Evolutionary conservation across 768 basidiomycete species (phyloP).

Genomic region (Amanita rimosa): DNA sequence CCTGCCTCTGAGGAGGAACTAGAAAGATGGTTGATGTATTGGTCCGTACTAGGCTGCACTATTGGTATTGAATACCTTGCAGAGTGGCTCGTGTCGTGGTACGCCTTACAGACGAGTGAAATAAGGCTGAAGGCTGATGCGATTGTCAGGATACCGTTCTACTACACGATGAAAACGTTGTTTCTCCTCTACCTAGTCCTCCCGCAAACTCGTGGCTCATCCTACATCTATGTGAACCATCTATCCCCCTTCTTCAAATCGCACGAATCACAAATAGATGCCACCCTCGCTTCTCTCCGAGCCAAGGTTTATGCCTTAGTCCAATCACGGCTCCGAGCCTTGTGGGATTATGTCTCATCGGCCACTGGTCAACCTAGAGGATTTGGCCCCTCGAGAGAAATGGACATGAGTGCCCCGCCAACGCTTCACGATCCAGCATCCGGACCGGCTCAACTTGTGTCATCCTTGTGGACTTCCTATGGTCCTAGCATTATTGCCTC

Average conservation of each 20-base stretch:
- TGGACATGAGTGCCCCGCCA: slow-evolving; percentile 26
- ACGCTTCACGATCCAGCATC: slow-evolving; percentile 40
- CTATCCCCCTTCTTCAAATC: slow-evolving; percentile 75
- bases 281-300: slow-evolving; percentile 57
- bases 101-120: slow-evolving; percentile 15
- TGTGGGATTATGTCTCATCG: slow-evolving; percentile 56
- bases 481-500: slow-evolving; percentile 63
- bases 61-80: slow-evolving; percentile 74
- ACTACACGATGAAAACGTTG: slow-evolving; percentile 68
- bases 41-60: slow-evolving; percentile 82
- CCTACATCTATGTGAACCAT: slow-evolving; percentile 71
- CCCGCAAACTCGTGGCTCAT: slow-evolving; percentile 82
- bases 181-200: slow-evolving; percentile 86
- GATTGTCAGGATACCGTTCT: slow-evolving; percentile 72
- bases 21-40: slow-evolving; percentile 96
- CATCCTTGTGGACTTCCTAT: slow-evolving; percentile 67
- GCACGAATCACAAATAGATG: slow-evolving; percentile 82
- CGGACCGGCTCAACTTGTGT: slow-evolving; percentile 55
- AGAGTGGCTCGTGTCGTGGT: slow-evolving; percentile 87
- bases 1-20: slow-evolving; percentile 77
- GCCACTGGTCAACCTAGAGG: slow-evolving; percentile 32
- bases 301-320: slow-evolving; percentile 48
- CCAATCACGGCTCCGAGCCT: slow-evolving; percentile 46
- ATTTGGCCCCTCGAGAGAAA: slow-evolving; percentile 11
- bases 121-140: neutral